A percentile compares a stretch with the other conserved stretches of the same genome.
phyloP scores from a whole-genome alignment of 2,329 filamentous ascomycete species.

The Botrytis aclada region DNA sequence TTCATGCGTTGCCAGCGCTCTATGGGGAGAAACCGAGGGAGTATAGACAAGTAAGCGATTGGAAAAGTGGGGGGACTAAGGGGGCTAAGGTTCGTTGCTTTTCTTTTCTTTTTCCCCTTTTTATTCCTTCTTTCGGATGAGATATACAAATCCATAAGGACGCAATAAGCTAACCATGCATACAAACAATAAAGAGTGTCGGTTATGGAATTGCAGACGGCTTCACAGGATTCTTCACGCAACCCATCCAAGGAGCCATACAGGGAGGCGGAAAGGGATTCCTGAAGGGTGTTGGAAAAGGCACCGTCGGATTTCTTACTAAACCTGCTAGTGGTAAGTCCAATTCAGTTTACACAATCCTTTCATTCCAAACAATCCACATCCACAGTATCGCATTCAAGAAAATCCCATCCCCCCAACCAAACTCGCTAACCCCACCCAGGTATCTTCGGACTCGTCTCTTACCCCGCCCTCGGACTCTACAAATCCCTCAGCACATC shows the following conservation, averaged over 20 bases:
- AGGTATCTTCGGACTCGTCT: constrained; percentile 16
- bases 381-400: no score
- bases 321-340: not conserved
- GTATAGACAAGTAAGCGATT: not conserved
- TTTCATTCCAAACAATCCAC: no score
- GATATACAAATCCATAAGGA: not conserved
- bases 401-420: not conserved
- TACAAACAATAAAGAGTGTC: not conserved
- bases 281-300: not conserved
- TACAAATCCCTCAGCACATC: constrained; percentile 15
- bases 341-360: no score
- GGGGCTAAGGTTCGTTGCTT: not conserved
- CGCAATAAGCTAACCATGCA: not conserved
- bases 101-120: not conserved
- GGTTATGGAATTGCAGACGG: constrained; percentile 1
- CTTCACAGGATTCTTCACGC: not conserved
- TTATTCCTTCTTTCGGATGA: no score
- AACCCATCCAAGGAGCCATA: not conserved
- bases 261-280: constrained; percentile 9
- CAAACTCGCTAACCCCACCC: not conserved
- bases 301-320: not conserved
- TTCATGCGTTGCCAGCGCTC: not conserved
- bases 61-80: not conserved
- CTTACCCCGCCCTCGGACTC: constrained; percentile 18
- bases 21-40: constrained; percentile 9